phyloP scores from a whole-genome alignment of 2,329 filamentous ascomycete genomes.

The Chaetomiaceae sp. region DNA sequence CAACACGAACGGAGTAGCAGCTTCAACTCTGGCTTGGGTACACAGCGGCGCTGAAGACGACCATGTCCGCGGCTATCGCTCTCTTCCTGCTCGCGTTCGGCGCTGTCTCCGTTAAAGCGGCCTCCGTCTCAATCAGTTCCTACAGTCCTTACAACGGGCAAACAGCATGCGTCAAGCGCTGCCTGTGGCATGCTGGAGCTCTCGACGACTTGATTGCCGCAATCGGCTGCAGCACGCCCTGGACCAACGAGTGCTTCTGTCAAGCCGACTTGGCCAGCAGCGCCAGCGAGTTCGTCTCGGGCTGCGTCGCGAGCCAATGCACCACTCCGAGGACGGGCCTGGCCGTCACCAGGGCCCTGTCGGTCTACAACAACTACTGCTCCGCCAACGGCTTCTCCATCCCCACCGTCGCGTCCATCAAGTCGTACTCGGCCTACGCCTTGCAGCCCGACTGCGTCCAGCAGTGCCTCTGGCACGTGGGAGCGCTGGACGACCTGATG shows the following conservation, averaged over 20 bases:
- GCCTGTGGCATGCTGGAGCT: constrained; percentile 7
- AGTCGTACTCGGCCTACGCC: not conserved
- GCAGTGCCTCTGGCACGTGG: constrained; percentile 7
- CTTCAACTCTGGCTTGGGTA: no score
- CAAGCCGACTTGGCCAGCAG: constrained; percentile 4
- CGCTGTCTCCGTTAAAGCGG: not conserved
- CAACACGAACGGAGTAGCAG: no score
- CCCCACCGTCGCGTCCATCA: constrained; percentile 11
- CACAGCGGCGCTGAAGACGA: no score
- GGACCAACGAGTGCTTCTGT: constrained; percentile 14
- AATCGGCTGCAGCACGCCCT: constrained; percentile 11
- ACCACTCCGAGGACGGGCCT: not conserved
- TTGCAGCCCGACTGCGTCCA: constrained; percentile 2
- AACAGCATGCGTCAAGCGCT: constrained; percentile 12
- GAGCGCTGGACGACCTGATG: not conserved
- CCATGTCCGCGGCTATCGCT: not conserved
- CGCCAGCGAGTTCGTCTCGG: constrained; percentile 5
- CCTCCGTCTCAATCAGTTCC: constrained; percentile 1
- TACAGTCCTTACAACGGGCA: constrained; percentile 4
- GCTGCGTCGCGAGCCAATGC: constrained; percentile 6
- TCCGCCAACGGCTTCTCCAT: constrained; percentile 4
- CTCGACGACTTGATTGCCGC: not conserved
- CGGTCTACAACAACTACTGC: constrained; percentile 13
- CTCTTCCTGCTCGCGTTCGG: not conserved
- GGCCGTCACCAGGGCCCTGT: constrained; percentile 1